Percentiles rank a stretch among this genome's conserved stretches.
These are phyloP conservation scores for Noccaea bulbosa DNA, from an alignment of 345 rosid genomes.

Conservation along the genomic window DNA sequence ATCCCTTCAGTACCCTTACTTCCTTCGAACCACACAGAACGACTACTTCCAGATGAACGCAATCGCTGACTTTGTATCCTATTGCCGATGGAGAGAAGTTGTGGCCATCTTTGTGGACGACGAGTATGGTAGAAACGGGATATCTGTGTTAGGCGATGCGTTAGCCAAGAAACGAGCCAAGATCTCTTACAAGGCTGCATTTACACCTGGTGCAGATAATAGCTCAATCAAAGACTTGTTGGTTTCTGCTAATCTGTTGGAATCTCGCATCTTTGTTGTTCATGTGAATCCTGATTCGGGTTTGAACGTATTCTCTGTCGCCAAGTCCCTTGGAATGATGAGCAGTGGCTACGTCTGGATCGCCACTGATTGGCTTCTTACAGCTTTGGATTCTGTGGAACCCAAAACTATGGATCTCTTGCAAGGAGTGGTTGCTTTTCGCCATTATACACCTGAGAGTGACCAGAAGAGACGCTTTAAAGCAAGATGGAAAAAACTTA, in stretches of 20 bases:
- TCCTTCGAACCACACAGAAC: constrained; percentile 63
- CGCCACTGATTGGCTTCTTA: constrained; percentile 92
- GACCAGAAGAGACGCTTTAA: constrained; percentile 52
- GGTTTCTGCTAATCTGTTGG: constrained; percentile 65
- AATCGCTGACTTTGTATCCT: constrained; percentile 68
- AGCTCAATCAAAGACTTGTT: constrained; percentile 58
- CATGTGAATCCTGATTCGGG: constrained; percentile 94
- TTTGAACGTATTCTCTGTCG: constrained; percentile 62
- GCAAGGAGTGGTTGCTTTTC: constrained; percentile 88
- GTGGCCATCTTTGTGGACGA: constrained; percentile 85
- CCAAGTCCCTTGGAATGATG: constrained; percentile 77
- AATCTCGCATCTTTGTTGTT: constrained; percentile 85
- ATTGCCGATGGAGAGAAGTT: constrained; percentile 77
- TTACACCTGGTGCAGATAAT: constrained; percentile 57
- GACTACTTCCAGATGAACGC: constrained; percentile 88
- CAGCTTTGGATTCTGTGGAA: constrained; percentile 65
- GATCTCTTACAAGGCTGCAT: constrained; percentile 77
- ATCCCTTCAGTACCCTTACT: constrained; percentile 60
- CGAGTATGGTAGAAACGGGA: constrained; percentile 87
- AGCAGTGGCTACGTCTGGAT: constrained; percentile 85
- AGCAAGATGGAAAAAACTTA: constrained; percentile 61
- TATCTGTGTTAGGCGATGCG: constrained; percentile 77
- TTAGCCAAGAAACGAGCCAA: constrained; percentile 69
- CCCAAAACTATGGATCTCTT: constrained; percentile 61
- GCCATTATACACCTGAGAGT: constrained; percentile 79